Evolutionary conservation across 169 alveolate species (phyloP).

Genomic region (Plasmodium cynomolgi): DNA sequence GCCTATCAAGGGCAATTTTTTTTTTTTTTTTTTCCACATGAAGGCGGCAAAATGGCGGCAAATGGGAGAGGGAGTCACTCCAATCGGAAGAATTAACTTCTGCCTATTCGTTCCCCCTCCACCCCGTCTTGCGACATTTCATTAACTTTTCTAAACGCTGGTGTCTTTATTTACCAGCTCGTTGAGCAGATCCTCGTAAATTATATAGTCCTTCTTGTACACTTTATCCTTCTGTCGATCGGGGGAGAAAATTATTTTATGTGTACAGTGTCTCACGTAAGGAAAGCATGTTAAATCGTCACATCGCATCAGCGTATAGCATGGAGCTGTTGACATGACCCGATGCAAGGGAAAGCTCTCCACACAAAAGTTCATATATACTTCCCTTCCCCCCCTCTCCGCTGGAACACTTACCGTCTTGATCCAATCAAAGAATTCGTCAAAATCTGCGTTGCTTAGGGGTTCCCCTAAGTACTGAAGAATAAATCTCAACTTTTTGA

Average conservation of each 20-base stretch:
- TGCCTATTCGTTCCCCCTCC: not conserved
- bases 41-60: not conserved
- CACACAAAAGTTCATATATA: not conserved
- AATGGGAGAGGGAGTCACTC: not conserved
- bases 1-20: not conserved
- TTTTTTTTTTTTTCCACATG: not conserved
- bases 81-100: not conserved
- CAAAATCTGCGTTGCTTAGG: conserved; percentile 55
- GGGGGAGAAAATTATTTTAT: not conserved
- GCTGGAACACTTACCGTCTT: conserved; percentile 29
- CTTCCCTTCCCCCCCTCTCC: not conserved
- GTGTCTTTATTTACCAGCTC: conserved; percentile 63
- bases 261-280: not conserved
- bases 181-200: conserved; percentile 64
- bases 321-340: not conserved
- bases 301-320: not conserved
- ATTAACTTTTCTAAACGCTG: not conserved
- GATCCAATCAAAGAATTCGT: conserved; percentile 69
- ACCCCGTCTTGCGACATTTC: not conserved
- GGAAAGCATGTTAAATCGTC: not conserved
- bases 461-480: conserved; percentile 73
- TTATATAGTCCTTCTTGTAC: conserved; percentile 40
- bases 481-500: conserved; percentile 57
- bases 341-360: not conserved
- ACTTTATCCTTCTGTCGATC: conserved; percentile 56